Conservation (phyloP, 345 rosid species). For the Corchorus capsularis region DNA sequence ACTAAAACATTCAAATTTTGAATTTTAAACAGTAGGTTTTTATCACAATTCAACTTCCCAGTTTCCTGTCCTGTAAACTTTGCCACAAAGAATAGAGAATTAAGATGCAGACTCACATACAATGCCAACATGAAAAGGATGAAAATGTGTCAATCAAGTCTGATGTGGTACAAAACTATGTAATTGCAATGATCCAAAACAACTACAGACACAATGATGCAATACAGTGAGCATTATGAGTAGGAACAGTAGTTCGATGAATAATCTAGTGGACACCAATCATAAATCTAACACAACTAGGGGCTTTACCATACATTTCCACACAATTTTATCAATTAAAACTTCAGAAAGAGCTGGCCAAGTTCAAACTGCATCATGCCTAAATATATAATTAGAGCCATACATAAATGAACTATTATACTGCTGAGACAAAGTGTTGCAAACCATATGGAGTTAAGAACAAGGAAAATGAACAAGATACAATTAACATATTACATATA, state of each 20-base stretch:
- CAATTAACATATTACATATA: slow-evolving; percentile 8
- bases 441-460: not conserved
- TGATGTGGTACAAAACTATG: slow-evolving; percentile 18
- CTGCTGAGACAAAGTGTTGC: not conserved
- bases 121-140: slow-evolving; percentile 17
- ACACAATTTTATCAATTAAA: not conserved
- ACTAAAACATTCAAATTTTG: slow-evolving; percentile 29
- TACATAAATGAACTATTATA: not conserved
- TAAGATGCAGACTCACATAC: slow-evolving; percentile 9
- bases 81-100: slow-evolving; percentile 5
- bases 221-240: not conserved
- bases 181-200: slow-evolving; percentile 14
- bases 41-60: not conserved
- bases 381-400: not conserved
- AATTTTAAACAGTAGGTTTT: slow-evolving; percentile 27
- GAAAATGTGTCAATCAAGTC: slow-evolving; percentile 25
- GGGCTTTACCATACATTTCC: slow-evolving; percentile 1
- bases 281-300: slow-evolving; percentile 12
- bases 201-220: slow-evolving; percentile 15
- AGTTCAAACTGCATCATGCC: not conserved
- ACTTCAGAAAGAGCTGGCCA: not conserved
- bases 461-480: not conserved
- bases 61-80: not conserved
- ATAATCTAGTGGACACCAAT: slow-evolving; percentile 1
- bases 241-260: not conserved